Evolutionary conservation across 2,329 filamentous ascomycete genomes (phyloP).

Genomic region (Ustulina deusta): DNA sequence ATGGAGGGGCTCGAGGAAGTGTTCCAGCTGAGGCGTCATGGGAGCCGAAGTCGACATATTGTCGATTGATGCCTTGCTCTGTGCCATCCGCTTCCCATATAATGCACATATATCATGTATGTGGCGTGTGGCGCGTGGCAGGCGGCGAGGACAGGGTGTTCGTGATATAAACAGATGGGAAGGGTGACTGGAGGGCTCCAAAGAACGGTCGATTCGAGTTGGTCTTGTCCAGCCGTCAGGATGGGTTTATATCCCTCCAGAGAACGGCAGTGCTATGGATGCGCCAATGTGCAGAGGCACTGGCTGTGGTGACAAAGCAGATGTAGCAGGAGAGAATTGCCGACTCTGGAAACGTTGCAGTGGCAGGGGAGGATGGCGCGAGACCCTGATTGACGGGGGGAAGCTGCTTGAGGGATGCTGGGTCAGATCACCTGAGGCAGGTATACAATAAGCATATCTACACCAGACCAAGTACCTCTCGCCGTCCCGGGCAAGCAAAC

Average conservation of each 20-base stretch:
- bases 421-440: conserved; percentile 21
- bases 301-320: neutral
- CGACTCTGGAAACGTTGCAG: conserved; percentile 50
- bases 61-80: conserved; percentile 12
- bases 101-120: conserved; percentile 16
- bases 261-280: neutral
- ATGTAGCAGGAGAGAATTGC: conserved; percentile 42
- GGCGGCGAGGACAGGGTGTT: conserved; percentile 9
- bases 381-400: conserved; percentile 30
- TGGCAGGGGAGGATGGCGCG: conserved; percentile 35
- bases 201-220: conserved; percentile 3
- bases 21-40: conserved; percentile 49
- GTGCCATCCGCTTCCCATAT: conserved; percentile 31
- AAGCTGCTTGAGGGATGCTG: neutral
- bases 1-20: conserved; percentile 64
- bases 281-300: conserved; percentile 18
- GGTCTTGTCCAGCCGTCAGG: conserved; percentile 7
- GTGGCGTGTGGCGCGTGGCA: conserved; percentile 4
- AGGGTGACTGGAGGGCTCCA: neutral
- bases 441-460: no score
- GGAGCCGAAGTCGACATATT: conserved; percentile 26
- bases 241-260: conserved; percentile 15
- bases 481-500: no score
- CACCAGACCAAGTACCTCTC: no score
- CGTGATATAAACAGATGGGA: neutral